Percentiles rank a stretch among this genome's conserved stretches.
Conservation (phyloP, 2,329 filamentous ascomycete species). For the Microdochium paspali region DNA sequence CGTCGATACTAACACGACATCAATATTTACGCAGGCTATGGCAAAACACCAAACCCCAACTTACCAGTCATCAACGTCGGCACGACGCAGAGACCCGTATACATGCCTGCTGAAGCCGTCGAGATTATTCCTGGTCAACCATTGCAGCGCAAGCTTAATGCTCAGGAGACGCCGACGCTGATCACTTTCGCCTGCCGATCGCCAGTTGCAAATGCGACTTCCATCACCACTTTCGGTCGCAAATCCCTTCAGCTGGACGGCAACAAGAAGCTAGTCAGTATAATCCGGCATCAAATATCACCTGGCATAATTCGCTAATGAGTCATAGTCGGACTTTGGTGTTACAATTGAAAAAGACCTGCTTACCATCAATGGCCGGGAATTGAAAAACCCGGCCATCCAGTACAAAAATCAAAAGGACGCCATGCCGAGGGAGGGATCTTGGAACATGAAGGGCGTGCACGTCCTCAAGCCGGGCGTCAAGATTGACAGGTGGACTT, state of each 20-base stretch:
- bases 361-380: slow-evolving; percentile 63
- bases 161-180: slow-evolving; percentile 58
- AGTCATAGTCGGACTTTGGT: slow-evolving; percentile 40
- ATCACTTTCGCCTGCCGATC: slow-evolving; percentile 61
- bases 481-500: slow-evolving; percentile 39
- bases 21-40: slow-evolving; percentile 11
- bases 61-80: slow-evolving; percentile 61
- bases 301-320: slow-evolving; percentile 2
- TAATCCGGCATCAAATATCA: background rate
- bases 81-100: slow-evolving; percentile 43
- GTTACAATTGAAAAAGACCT: slow-evolving; percentile 51
- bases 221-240: slow-evolving; percentile 51
- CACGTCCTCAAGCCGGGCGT: slow-evolving; percentile 43
- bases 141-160: slow-evolving; percentile 47
- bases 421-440: slow-evolving; percentile 35
- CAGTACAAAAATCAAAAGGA: slow-evolving; percentile 36
- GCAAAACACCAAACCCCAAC: slow-evolving; percentile 18
- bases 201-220: slow-evolving; percentile 57
- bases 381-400: slow-evolving; percentile 52
- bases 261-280: slow-evolving; percentile 33
- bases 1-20: no score
- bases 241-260: slow-evolving; percentile 47
- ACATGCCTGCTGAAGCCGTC: slow-evolving; percentile 59
- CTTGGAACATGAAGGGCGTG: slow-evolving; percentile 59
- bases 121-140: slow-evolving; percentile 55